Evolutionary conservation across 2,329 filamentous ascomycete species (phyloP).

Genomic region (Talaromyces sp.): DNA sequence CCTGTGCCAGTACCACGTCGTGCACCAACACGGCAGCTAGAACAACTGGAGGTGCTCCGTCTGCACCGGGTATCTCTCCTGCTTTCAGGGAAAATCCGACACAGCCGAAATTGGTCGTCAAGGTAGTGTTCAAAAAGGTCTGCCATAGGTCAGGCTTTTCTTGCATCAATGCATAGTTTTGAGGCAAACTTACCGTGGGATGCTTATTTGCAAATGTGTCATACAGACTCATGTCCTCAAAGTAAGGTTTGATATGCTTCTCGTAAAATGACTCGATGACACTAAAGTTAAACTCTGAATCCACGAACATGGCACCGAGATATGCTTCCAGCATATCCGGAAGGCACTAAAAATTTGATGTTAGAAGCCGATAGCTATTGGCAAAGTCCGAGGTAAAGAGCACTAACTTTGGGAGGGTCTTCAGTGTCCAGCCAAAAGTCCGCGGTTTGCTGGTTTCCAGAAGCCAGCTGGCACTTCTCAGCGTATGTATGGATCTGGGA

Average conservation of each 20-base stretch:
- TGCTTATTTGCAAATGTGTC: slow-evolving; percentile 83
- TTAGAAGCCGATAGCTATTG: background rate
- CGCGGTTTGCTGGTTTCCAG: slow-evolving; percentile 26
- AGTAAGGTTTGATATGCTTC: slow-evolving; percentile 68
- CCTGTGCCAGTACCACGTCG: slow-evolving; percentile 58
- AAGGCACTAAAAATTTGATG: slow-evolving; percentile 50
- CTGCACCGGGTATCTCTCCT: slow-evolving; percentile 38
- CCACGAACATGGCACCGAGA: slow-evolving; percentile 85
- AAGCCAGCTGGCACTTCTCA: slow-evolving; percentile 30
- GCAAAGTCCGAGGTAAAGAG: background rate
- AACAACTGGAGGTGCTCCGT: slow-evolving; percentile 47
- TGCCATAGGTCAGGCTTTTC: slow-evolving; percentile 13
- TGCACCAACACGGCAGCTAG: slow-evolving; percentile 75
- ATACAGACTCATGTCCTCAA: slow-evolving; percentile 79
- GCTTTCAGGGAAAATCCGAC: slow-evolving; percentile 47
- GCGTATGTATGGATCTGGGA: slow-evolving; percentile 47
- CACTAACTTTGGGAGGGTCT: slow-evolving; percentile 38
- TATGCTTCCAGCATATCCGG: slow-evolving; percentile 87
- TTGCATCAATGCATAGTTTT: background rate
- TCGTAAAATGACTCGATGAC: slow-evolving; percentile 73
- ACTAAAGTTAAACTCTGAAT: slow-evolving; percentile 71
- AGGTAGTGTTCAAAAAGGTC: slow-evolving; percentile 62
- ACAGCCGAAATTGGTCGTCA: slow-evolving; percentile 64
- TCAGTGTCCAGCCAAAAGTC: slow-evolving; percentile 40
- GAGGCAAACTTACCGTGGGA: slow-evolving; percentile 60